These are phyloP conservation scores for Chionographis japonica DNA, from an alignment of 106 monocot species.

Conservation along the genomic window DNA sequence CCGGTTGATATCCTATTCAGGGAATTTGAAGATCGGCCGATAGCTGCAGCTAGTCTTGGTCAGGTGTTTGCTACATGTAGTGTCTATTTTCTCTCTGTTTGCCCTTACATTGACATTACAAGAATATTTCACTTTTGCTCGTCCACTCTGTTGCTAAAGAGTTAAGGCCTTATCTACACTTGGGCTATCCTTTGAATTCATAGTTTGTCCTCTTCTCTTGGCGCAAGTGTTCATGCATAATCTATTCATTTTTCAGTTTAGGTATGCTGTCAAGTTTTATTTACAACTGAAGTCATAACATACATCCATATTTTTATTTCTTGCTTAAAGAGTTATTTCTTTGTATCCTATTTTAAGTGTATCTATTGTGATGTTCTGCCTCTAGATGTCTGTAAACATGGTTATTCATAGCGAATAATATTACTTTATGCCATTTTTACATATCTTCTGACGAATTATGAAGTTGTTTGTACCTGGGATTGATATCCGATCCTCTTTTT, in stretches of 20 bases:
- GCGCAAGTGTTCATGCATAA: too few species aligned
- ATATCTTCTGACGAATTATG: too few species aligned
- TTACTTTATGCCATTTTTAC: background rate
- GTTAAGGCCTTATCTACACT: too few species aligned
- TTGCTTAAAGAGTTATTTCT: too few species aligned
- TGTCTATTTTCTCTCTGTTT: background rate
- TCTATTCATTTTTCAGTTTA: too few species aligned
- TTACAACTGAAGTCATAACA: too few species aligned
- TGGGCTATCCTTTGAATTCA: too few species aligned
- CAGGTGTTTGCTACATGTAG: conserved; percentile 55
- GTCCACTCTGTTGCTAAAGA: background rate
- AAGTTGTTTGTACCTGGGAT: background rate
- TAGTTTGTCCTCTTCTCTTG: too few species aligned
- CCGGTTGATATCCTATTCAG: conserved; percentile 71
- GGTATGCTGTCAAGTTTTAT: too few species aligned
- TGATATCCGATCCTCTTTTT: background rate
- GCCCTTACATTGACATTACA: background rate
- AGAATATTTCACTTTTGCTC: background rate
- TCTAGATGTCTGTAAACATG: conserved; percentile 5
- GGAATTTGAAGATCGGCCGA: conserved; percentile 85
- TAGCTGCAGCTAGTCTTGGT: conserved; percentile 98
- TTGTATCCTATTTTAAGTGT: too few species aligned
- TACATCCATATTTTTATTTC: too few species aligned
- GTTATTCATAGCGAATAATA: background rate
- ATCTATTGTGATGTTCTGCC: background rate